Conservation (phyloP, 306 rosid species). For the Vicia faba region DNA sequence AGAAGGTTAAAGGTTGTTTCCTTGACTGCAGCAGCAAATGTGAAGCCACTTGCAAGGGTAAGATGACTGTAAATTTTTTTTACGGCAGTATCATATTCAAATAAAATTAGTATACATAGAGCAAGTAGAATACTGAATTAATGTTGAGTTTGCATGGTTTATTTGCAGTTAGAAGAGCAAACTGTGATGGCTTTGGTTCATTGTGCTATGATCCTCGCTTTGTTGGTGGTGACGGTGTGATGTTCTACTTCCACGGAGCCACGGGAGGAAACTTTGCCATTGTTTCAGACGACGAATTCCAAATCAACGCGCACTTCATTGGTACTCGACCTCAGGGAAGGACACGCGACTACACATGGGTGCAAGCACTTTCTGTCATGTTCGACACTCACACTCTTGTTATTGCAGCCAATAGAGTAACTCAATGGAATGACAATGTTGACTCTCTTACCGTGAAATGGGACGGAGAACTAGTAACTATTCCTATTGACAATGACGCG, state of each 20-base stretch:
- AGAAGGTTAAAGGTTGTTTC: conserved; percentile 67
- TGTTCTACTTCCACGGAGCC: conserved; percentile 88
- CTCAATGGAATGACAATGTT: conserved; percentile 60
- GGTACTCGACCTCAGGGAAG: conserved; percentile 74
- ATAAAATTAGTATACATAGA: not conserved
- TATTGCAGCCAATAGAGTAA: conserved; percentile 63
- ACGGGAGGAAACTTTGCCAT: conserved; percentile 73
- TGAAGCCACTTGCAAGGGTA: conserved; percentile 85
- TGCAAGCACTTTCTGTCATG: conserved; percentile 68
- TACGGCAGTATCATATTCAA: too few species aligned
- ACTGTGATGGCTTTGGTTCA: conserved; percentile 74
- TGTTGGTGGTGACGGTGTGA: conserved; percentile 79
- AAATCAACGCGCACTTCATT: conserved; percentile 75
- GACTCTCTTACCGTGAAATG: conserved; percentile 63
- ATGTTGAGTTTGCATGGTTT: conserved; percentile 11
- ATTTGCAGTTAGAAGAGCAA: conserved; percentile 60
- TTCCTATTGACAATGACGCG: conserved; percentile 56
- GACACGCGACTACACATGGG: conserved; percentile 86
- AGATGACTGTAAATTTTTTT: conserved; percentile 3
- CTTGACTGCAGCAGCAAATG: conserved; percentile 70
- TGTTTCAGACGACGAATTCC: conserved; percentile 63
- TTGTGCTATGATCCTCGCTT: conserved; percentile 84
- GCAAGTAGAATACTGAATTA: not conserved
- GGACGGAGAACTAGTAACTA: conserved; percentile 51
- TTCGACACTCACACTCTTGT: conserved; percentile 71